Base-by-base conservation (phyloP, 73 alveolate species). In the Uronychia binucleata region DNA sequence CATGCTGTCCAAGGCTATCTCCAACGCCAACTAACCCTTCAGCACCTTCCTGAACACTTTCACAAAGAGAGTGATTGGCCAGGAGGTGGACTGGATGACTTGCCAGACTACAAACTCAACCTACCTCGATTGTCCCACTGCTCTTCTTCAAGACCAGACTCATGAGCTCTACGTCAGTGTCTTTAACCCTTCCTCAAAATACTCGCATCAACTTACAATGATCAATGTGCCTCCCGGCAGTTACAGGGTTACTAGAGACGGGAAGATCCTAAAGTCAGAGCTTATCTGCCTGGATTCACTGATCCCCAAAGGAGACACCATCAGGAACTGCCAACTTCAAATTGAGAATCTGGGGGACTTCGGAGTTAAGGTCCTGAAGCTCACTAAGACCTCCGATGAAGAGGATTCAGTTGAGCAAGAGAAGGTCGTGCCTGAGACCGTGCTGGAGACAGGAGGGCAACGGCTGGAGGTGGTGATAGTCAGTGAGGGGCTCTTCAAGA, bases 51-150 rank as follows among this genome's bases (percentile, higher is more conserved):
- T 25, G 31, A 58, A 81, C 31, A 32, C 5, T 30, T 75, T 28
- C 33, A 33, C 29, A 1, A 81, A 58, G 34, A 46, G 33, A 19
- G 58, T 26, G 1, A 32, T 30, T 0, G 75, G 75, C 19, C 77
- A 30, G 1, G 81, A 30, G 33, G 74, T 31, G 28, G 75, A 81
- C 34, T 30, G 58, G 14, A 27, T 26, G 11, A 0, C 60, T 26
- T 81, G 88, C 75, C 27, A 26, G n/a, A 59, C 79, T 0, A 57
- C 74, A 57, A 57, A 57, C 26, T 57, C 74, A 14, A 57, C 74
- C 26, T 57, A 57, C 26, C 74, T 14, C 11, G 74, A 57, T 57
- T 57, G 74, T 26, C 74, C 74, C 26, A 57, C 74, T 57, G 11
- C 74, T 57, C 74, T 14, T 14, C 34, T 78, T n/a, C n/a, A n/a